These are phyloP conservation scores for Oemleria cerasiformis DNA, from an alignment of 306 rosid genomes.

Conservation along the genomic window DNA sequence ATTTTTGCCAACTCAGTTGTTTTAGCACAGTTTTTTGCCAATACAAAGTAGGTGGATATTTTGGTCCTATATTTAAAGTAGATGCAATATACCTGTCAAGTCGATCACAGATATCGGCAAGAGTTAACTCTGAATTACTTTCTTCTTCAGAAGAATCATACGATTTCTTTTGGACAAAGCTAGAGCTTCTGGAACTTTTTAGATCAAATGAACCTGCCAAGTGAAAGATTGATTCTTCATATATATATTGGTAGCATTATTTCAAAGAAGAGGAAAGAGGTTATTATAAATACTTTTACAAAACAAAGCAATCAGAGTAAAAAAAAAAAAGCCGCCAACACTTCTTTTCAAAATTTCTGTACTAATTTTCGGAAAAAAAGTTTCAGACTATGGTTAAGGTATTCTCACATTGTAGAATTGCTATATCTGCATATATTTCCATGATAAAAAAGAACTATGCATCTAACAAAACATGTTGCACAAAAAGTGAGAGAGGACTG, in stretches of 20 bases:
- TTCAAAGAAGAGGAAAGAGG: not conserved
- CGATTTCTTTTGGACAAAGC: not conserved
- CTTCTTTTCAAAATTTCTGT: not conserved
- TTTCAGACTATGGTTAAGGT: not conserved
- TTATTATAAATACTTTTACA: not conserved
- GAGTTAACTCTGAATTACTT: slow-evolving; percentile 18
- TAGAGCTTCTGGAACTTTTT: slow-evolving; percentile 18
- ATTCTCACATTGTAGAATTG: slow-evolving; percentile 2
- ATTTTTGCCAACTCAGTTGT: not conserved
- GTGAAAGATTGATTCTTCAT: not conserved
- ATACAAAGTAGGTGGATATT: not conserved
- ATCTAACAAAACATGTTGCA: not conserved
- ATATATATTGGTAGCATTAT: not conserved
- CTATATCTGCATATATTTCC: not conserved
- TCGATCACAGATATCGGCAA: slow-evolving; percentile 24
- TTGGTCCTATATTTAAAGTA: not conserved
- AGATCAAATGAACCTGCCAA: slow-evolving; percentile 22
- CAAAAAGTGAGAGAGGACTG: not conserved
- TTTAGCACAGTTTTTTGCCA: slow-evolving; percentile 1
- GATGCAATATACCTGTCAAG: slow-evolving; percentile 27
- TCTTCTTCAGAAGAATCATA: not conserved
- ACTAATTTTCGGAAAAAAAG: not conserved
- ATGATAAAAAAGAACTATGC: not conserved
- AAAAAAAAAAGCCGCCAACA: not conserved
- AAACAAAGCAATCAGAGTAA: not conserved